These are phyloP conservation scores for Neltuma alba DNA, from an alignment of 306 rosid species.

Conservation along the genomic window DNA sequence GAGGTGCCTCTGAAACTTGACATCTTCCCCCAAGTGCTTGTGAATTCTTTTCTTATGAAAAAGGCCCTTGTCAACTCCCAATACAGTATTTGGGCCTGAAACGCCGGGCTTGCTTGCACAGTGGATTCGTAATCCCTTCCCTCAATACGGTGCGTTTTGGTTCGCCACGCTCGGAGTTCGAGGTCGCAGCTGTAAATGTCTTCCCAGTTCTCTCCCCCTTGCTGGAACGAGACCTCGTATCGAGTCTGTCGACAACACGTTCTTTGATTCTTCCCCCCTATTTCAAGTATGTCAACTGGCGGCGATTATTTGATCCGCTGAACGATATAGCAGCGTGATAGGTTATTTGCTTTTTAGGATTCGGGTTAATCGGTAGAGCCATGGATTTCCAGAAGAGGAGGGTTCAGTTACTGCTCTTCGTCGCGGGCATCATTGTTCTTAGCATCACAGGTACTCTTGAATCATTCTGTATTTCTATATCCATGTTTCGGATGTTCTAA, in stretches of 20 bases:
- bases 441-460: constrained; percentile 63
- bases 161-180: not conserved
- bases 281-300: constrained; percentile 12
- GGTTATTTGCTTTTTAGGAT: constrained; percentile 26
- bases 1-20: not conserved
- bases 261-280: constrained; percentile 40
- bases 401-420: constrained; percentile 47
- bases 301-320: not conserved
- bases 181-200: not conserved
- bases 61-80: not conserved
- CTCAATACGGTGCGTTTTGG: not conserved
- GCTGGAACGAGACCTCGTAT: not conserved
- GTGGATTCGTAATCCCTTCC: not conserved
- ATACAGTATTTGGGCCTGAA: not conserved
- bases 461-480: not conserved
- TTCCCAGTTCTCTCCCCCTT: not conserved
- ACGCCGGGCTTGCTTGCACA: not conserved
- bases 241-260: not conserved
- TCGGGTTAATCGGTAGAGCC: constrained; percentile 22
- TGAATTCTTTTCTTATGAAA: not conserved
- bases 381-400: constrained; percentile 74
- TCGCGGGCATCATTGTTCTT: constrained; percentile 60
- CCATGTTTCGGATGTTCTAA: not conserved
- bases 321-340: not conserved
- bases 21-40: too few species aligned